phyloP scores from a whole-genome alignment of 495 filamentous ascomycete species.

The Xylaria grammica region DNA sequence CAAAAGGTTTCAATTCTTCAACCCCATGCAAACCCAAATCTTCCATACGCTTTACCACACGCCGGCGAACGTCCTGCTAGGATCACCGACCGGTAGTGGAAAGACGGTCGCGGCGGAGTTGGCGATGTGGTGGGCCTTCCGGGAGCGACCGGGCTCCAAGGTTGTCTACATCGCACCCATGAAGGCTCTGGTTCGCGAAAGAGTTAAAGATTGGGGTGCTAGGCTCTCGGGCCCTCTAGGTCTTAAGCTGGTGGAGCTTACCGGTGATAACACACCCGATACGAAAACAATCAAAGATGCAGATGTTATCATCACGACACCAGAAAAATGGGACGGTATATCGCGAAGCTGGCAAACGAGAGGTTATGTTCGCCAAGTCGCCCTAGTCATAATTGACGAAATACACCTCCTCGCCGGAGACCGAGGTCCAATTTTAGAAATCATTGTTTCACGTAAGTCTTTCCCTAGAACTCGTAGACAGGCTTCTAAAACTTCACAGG shows the following conservation, averaged over 20 bases:
- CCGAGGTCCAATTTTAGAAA: conserved; percentile 95
- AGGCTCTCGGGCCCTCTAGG: conserved; percentile 85
- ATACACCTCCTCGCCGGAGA: conserved; percentile 96
- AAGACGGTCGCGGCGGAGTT: conserved; percentile 96
- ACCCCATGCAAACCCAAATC: conserved; percentile 98
- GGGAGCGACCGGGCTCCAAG: conserved; percentile 93
- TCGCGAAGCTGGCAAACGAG: conserved; percentile 97
- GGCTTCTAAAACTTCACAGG: conserved; percentile 16
- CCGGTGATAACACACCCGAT: conserved; percentile 97
- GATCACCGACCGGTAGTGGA: conserved; percentile 96
- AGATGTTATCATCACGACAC: conserved; percentile 97
- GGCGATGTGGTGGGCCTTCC: conserved; percentile 99
- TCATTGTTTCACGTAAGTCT: conserved; percentile 82
- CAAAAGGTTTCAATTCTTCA: conserved; percentile 91
- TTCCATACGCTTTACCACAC: conserved; percentile 97
- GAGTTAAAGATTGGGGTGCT: conserved; percentile 92
- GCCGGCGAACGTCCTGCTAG: conserved; percentile 85
- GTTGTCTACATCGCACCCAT: conserved; percentile 99
- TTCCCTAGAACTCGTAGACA: not conserved
- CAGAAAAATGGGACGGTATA: conserved; percentile 99
- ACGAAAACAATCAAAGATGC: conserved; percentile 92
- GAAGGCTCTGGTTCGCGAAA: conserved; percentile 97
- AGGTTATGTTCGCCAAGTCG: conserved; percentile 93
- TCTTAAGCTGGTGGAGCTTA: conserved; percentile 91
- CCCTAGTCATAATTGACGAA: conserved; percentile 97